Percentiles rank a stretch among this genome's conserved stretches.
phyloP scores from a whole-genome alignment of 1,284 basidiomycete genomes.

The Naganishia sp. region DNA sequence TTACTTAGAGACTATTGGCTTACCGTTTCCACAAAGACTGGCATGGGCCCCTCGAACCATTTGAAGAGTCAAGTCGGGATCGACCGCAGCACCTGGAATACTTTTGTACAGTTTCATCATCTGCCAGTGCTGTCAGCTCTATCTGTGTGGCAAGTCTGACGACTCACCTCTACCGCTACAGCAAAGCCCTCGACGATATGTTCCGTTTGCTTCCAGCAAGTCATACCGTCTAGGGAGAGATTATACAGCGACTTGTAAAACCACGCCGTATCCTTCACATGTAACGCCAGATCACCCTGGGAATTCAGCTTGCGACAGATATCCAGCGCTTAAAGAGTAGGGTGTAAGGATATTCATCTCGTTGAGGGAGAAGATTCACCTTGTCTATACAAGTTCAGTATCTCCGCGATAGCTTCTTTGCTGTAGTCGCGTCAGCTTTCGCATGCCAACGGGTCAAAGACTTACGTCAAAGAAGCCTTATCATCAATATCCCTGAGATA shows the following conservation, averaged over 20 bases:
- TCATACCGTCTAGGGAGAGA: conserved; percentile 12
- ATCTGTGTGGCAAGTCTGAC: not conserved
- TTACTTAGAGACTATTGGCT: not conserved
- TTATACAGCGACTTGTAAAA: conserved; percentile 31
- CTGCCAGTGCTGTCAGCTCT: not conserved
- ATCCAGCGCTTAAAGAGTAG: not conserved
- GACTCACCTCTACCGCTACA: conserved; percentile 14
- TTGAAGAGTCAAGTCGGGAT: conserved; percentile 2
- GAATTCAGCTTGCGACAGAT: conserved; percentile 13
- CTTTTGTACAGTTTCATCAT: conserved; percentile 13
- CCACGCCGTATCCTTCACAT: conserved; percentile 28
- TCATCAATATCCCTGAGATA: conserved; percentile 9
- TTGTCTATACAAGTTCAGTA: conserved; percentile 12
- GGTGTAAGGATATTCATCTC: not conserved
- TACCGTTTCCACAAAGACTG: conserved; percentile 10
- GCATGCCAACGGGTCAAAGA: not conserved
- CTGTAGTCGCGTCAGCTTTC: not conserved
- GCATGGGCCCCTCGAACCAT: conserved; percentile 12
- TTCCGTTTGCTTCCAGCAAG: conserved; percentile 8
- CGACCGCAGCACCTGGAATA: not conserved
- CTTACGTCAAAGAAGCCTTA: not conserved
- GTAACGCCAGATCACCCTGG: not conserved
- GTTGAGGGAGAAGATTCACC: not conserved
- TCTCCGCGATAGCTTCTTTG: not conserved
- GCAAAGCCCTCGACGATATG: conserved; percentile 14